Evolutionary conservation across 2,329 filamentous ascomycete genomes (phyloP), one percentile per base, ranked within the genome.

Genomic region (Parafenestella ontariensis): DNA sequence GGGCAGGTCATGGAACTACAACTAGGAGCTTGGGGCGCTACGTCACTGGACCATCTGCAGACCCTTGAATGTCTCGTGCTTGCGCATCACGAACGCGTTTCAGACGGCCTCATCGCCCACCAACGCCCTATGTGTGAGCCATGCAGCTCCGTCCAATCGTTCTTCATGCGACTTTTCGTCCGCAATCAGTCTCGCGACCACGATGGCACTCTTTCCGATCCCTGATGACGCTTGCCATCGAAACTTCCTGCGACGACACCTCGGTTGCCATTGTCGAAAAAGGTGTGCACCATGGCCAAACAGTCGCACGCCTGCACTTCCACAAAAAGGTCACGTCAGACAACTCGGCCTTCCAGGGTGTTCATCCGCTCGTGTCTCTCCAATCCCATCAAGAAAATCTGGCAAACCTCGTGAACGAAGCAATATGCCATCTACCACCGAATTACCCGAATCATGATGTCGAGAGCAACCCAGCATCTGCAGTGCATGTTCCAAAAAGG

Each of bases 181-280:
- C 45, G 33, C 50, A 34, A 34, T 45, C 24, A 34, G n/a, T 24
- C 8, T 31, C 20, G 18, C 43, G 24, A 18, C 45, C 49, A 39
- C 56, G 49, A 59, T 58, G 49, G 46, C 36, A 20, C 21, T 15
- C 29, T 15, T 48, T 40, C 20, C 74, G 76, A 36, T 46, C 51
- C 36, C 60, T 80, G 43, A 68, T 76, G 54, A 82, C 80, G 5
- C 83, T 94, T 44, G 90, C 90, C 47, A 92, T 95, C 70, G 91
- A 95, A 74, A 89, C 89, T 9, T 92, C 89, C 2, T 95, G 94
- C 82, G 94, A 98, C 77, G 94, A 98, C 79, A 96, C 93, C 1
- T 93, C 90, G 53, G 92, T 97, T 18, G 89, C 94, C 26, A 77
- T 98, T 43, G 82, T 97, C 34, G 85, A 90, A 49, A 88, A 87